Percentiles rank a stretch among this genome's conserved stretches.
These are phyloP conservation scores for Pterocarpus macrocarpus DNA, from an alignment of 306 rosid species.

Conservation along the genomic window DNA sequence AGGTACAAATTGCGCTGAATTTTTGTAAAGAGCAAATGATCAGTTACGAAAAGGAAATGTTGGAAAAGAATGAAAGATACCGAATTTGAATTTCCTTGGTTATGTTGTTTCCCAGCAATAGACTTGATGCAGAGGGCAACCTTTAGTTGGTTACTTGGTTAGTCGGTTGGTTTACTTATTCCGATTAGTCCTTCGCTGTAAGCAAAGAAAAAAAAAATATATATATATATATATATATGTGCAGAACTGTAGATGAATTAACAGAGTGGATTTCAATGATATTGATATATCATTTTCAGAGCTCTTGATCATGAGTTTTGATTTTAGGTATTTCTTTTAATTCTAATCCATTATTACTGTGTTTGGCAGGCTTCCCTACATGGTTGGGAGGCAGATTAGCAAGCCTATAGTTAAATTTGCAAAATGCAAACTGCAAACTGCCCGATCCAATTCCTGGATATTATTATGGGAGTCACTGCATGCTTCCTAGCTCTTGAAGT, in stretches of 20 bases:
- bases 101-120: slow-evolving; percentile 42
- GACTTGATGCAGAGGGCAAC: slow-evolving; percentile 51
- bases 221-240: not conserved
- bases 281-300: slow-evolving; percentile 32
- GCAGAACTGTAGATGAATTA: slow-evolving; percentile 50
- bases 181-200: slow-evolving; percentile 53
- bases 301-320: slow-evolving; percentile 16
- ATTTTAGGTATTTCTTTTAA: not conserved
- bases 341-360: slow-evolving; percentile 56
- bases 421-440: slow-evolving; percentile 33
- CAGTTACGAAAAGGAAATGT: slow-evolving; percentile 17
- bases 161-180: slow-evolving; percentile 22
- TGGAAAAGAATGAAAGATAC: slow-evolving; percentile 31
- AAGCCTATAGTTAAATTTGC: slow-evolving; percentile 43
- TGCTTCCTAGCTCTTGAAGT: slow-evolving; percentile 27
- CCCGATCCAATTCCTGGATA: slow-evolving; percentile 41
- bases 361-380: slow-evolving; percentile 81
- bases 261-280: slow-evolving; percentile 50
- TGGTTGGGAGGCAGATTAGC: slow-evolving; percentile 61
- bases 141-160: slow-evolving; percentile 37
- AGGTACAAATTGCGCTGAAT: slow-evolving; percentile 34
- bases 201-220: slow-evolving; percentile 47
- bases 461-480: slow-evolving; percentile 42
- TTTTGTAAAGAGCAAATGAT: slow-evolving; percentile 54
- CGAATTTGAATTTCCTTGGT: slow-evolving; percentile 39